A percentile compares a stretch with the other conserved stretches of the same genome.
These are phyloP conservation scores for Salix arbutifolia DNA, from an alignment of 345 rosid species.

Conservation along the genomic window DNA sequence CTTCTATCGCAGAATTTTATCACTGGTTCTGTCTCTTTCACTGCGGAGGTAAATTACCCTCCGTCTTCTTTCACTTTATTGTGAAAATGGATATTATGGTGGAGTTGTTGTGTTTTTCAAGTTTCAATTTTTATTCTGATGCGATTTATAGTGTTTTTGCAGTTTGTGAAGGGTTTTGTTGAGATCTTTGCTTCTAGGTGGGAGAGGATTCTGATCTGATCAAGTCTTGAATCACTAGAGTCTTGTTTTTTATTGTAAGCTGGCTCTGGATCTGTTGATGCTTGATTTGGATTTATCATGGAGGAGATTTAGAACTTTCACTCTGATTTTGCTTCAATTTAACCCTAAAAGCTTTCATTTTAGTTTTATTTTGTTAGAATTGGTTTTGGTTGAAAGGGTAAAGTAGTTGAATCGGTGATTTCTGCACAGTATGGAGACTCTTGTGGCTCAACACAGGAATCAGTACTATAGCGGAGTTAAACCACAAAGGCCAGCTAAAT, in stretches of 20 bases:
- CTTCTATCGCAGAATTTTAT: neutral
- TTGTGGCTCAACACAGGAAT: conserved; percentile 61
- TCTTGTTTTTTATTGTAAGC: conserved; percentile 4
- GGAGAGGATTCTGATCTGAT: conserved; percentile 10
- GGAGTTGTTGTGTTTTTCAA: neutral
- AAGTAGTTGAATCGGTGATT: conserved; percentile 10
- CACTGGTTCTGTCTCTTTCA: neutral
- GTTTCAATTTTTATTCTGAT: conserved; percentile 6
- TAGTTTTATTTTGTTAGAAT: conserved; percentile 16
- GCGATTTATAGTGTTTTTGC: neutral
- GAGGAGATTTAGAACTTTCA: conserved; percentile 23
- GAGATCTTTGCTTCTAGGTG: conserved; percentile 6
- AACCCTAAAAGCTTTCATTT: conserved; percentile 19
- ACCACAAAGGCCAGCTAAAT: conserved; percentile 37
- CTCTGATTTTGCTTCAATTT: neutral
- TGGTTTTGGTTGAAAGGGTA: neutral
- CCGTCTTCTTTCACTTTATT: neutral
- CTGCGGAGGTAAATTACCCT: conserved; percentile 15
- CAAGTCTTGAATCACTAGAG: conserved; percentile 21
- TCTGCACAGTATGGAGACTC: conserved; percentile 66
- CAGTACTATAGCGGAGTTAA: conserved; percentile 48
- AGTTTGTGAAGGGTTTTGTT: conserved; percentile 10
- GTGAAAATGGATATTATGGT: neutral
- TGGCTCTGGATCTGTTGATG: conserved; percentile 21
- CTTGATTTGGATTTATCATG: conserved; percentile 30